Evolutionary conservation across 2,329 filamentous ascomycete species (phyloP), one percentile per base, ranked within the genome.

Genomic region (Mycosphaerella sp.): DNA sequence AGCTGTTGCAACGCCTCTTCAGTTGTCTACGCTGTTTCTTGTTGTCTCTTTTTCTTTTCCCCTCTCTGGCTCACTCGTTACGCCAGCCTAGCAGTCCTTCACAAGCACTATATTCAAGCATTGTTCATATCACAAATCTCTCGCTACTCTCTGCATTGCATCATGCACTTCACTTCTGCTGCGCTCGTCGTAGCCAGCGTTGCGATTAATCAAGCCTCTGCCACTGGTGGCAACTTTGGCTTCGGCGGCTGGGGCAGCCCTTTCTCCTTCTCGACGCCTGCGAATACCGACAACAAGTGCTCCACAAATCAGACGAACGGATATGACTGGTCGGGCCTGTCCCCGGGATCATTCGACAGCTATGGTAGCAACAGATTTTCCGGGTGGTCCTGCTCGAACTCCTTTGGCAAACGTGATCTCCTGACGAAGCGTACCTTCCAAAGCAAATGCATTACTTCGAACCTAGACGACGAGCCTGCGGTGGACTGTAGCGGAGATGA

Each of bases 271-370:
- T 76, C 76, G 46, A 85, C 78, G 70, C 89, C 89, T 10, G 73
- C 75, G 55, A 89, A 87, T 78, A 82, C 80, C 66, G 75, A 89
- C 76, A 93, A 93, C 76, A 73, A 85, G 65, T 96, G 92, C 73
- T 82, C 80, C 55, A 69, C 79, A n/a, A 72, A 83, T 61, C 87
- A 95, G 74, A 73, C 79, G 59, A 62, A 66, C 21, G 90, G 89
- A 47, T 93, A 87, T 71, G 75, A 85, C 76, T 96, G 86, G 81
- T 71, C 72, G 26, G 80, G 80, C 60, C 78, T 95, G 23, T 63
- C 69, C 59, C 61, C 73, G 36, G 89, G 87, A 43, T 64, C 69
- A 12, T 83, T 95, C 72, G 72, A 70, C 60, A 73, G 69, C 63
- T 95, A 89, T 70, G 81, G 81, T 49, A 86, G 83, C 67, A 89